phyloP scores from a whole-genome alignment of 2,329 filamentous ascomycete genomes.

The Aspergillus calidoustus region DNA sequence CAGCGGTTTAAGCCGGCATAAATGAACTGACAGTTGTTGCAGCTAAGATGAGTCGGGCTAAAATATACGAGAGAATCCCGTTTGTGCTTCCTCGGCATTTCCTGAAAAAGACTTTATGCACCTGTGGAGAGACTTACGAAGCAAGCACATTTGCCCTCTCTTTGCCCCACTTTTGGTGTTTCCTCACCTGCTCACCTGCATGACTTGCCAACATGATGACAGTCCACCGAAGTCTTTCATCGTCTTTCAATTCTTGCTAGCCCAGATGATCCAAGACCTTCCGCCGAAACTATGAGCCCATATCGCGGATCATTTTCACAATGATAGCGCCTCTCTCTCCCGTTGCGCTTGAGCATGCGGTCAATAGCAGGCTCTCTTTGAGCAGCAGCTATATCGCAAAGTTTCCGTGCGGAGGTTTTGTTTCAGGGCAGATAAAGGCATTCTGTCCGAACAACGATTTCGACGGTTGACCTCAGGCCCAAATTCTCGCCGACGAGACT shows the following conservation, averaged over 20 bases:
- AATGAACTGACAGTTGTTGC: neutral
- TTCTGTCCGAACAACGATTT: neutral
- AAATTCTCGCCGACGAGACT: neutral
- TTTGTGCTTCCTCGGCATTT: neutral
- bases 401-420: neutral
- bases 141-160: neutral
- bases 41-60: slow-evolving; percentile 5
- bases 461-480: neutral
- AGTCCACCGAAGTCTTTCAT: neutral
- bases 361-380: neutral
- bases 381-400: neutral
- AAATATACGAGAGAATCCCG: neutral
- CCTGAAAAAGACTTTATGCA: neutral
- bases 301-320: too few species aligned
- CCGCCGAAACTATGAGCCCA: too few species aligned
- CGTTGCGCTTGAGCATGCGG: neutral
- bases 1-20: neutral
- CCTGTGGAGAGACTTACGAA: neutral
- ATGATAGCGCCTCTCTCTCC: too few species aligned
- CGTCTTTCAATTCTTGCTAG: neutral
- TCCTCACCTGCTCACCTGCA: neutral
- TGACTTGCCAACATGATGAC: neutral
- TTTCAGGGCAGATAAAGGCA: neutral
- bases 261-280: neutral
- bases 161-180: neutral